A percentile compares a stretch with the other conserved stretches of the same genome.
These are phyloP conservation scores for Heterobasidion occidentale DNA, from an alignment of 1,284 basidiomycete species.

Conservation along the genomic window DNA sequence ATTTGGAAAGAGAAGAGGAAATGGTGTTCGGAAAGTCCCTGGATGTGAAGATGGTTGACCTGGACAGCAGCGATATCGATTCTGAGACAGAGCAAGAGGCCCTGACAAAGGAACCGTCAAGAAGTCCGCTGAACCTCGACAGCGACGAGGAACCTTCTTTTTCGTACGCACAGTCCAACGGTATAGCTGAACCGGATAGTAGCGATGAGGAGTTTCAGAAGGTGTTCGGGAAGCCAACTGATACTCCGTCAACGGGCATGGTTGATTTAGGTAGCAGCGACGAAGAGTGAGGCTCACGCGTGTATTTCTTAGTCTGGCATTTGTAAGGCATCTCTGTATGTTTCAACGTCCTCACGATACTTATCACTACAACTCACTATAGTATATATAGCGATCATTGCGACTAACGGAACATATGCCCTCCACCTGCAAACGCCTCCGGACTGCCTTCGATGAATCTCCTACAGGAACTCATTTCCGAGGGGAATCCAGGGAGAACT, in stretches of 20 bases:
- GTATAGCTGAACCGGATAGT: neutral
- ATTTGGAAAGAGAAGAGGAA: constrained; percentile 12
- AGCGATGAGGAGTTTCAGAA: neutral
- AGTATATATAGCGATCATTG: too few relatives aligned
- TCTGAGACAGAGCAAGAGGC: neutral
- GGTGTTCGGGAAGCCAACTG: neutral
- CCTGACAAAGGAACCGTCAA: neutral
- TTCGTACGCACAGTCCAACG: neutral
- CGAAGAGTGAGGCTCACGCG: neutral
- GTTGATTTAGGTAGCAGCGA: neutral
- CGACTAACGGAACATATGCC: too few relatives aligned
- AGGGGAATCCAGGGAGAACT: too few relatives aligned
- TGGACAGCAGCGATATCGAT: neutral
- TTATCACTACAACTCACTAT: too few relatives aligned
- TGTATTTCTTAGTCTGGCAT: too few relatives aligned
- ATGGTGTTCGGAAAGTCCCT: constrained; percentile 13
- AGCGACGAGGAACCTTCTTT: constrained; percentile 14
- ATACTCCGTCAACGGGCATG: neutral
- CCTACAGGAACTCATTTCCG: too few relatives aligned
- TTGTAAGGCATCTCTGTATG: too few relatives aligned
- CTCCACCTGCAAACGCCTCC: too few relatives aligned
- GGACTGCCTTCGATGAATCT: too few relatives aligned
- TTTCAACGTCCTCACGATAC: too few relatives aligned
- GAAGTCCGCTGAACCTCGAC: constrained; percentile 18
- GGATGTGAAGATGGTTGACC: neutral